A percentile compares a stretch with the other conserved stretches of the same genome.
These are phyloP conservation scores for Pholiota conissans DNA, from an alignment of 768 basidiomycete genomes.

Conservation along the genomic window DNA sequence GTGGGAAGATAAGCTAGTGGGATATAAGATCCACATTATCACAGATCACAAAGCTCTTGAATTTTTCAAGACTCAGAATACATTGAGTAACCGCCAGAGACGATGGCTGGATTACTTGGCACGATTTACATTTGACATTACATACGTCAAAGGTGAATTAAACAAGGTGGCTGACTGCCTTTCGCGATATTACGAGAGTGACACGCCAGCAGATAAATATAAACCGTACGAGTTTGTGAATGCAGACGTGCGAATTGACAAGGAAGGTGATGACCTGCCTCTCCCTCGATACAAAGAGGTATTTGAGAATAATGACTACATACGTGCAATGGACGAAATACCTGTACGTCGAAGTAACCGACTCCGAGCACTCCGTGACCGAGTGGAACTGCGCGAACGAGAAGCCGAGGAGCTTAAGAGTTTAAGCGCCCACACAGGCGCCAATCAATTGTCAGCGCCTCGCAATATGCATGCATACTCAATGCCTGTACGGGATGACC, in stretches of 20 bases:
- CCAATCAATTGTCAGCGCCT: no score
- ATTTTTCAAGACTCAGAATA: constrained; percentile 28
- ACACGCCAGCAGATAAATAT: background rate
- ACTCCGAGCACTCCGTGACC: background rate
- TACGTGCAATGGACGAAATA: background rate
- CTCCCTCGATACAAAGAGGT: background rate
- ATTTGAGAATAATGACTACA: background rate
- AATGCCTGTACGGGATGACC: background rate
- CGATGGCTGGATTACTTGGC: constrained; percentile 15
- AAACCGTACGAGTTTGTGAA: background rate
- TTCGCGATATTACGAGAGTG: constrained; percentile 3
- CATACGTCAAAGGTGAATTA: constrained; percentile 13
- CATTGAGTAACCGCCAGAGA: constrained; percentile 5
- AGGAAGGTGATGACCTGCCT: background rate
- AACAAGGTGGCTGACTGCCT: constrained; percentile 7
- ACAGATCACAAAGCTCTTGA: constrained; percentile 35
- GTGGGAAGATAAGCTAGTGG: constrained; percentile 29
- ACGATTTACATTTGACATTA: constrained; percentile 15
- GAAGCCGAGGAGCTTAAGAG: background rate
- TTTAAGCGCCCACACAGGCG: background rate
- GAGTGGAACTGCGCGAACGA: background rate
- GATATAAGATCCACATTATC: constrained; percentile 24
- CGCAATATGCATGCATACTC: no score
- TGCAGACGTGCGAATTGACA: background rate
- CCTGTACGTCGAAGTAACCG: background rate